Evolutionary conservation across 2,329 filamentous ascomycete genomes (phyloP), one percentile per base, ranked within the genome.

Genomic region (Metarhizium album): DNA sequence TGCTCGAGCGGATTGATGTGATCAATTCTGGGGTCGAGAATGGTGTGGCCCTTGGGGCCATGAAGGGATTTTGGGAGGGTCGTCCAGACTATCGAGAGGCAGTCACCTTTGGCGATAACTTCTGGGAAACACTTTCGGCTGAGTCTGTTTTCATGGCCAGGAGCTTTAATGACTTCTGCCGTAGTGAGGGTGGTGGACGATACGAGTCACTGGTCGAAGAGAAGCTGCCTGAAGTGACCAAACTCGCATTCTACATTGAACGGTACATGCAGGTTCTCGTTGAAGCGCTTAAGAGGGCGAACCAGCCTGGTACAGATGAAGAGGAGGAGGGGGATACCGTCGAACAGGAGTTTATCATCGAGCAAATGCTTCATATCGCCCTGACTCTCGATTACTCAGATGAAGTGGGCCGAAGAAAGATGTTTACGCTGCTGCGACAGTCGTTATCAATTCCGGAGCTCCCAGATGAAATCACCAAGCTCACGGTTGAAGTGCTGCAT

Each of bases 381-480:
- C 76, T 90, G 53, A 94, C 88, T 1, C 79, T 97, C 47, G 93
- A 98, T 68, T 98, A 97, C 67, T 90, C 88, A n/a, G 93, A 98
- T 63, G 93, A 97, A 67, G 87, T 95, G 55, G 93, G 93, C 47
- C 82, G 93, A 57, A 79, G 91, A 52, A 95, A 95, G 71, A 97
- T 98, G 90, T 96, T 95, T 65, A 83, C 87, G 18, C 77, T 97
- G 33, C 79, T 97, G 53, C 81, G 93, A 50, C 88, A 95, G 64
- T 85, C 86, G 2, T 73, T 98, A 16, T 90, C 90, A 0, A 84
- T 90, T 48, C 82, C 90, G 3, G 87, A 94, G 58, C 75, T 98
- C 2, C 90, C 93, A 0, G 91, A 98, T 60, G 89, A 95, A 63
- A 85, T 89, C 45, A 97, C 93, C 1, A 91, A 90, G 63, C 83